Evolutionary conservation across 139 green algal species (phyloP), one percentile per base, ranked within the genome.

Genomic region (Spirogloea muscicola): DNA sequence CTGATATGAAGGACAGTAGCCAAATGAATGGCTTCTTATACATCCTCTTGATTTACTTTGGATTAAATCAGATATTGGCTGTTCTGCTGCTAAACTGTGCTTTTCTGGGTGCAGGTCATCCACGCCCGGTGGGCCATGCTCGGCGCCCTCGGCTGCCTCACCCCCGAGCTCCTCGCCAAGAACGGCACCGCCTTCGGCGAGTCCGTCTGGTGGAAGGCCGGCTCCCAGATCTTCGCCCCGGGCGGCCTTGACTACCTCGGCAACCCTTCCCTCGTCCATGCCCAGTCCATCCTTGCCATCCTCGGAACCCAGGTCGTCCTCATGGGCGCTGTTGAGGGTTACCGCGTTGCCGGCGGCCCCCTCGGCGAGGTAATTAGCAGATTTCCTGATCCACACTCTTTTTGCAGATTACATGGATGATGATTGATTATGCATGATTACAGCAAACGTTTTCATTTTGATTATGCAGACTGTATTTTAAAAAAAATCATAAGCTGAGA

Each of bases 201-300:
- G 82, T 58, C 89, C 69, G 82, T 92, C 18, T 93, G 89, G 89
- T 93, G 92, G 85, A 95, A 95, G 88, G 90, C 88, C 55, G 90
- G 90, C 69, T 80, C 86, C 18, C 81, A 89, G 84, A 94, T 95
- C 84, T 92, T 95, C 82, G 57, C 76, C 64, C 73, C 86, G 13
- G 90, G 82, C 67, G 89, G 90, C 69, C n/a, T 86, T 2, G 71
- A 85, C 79, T 85, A 85, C 79, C 76, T 85, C 58, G 93, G 93
- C 87, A 96, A 96, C 91, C 75, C 89, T 57, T 84, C 64, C 81
- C 86, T 98, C 64, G 85, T 98, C 70, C 93, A 98, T 81, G 93
- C 94, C 38, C 89, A 97, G 89, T 90, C 80, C 86, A 96, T 97
- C 79, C 74, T 97, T 29, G 93, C 91, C 69, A 97, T 89, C 71